These are phyloP conservation scores for Gossypium ekmanianum DNA, from an alignment of 345 rosid species.

Conservation along the genomic window DNA sequence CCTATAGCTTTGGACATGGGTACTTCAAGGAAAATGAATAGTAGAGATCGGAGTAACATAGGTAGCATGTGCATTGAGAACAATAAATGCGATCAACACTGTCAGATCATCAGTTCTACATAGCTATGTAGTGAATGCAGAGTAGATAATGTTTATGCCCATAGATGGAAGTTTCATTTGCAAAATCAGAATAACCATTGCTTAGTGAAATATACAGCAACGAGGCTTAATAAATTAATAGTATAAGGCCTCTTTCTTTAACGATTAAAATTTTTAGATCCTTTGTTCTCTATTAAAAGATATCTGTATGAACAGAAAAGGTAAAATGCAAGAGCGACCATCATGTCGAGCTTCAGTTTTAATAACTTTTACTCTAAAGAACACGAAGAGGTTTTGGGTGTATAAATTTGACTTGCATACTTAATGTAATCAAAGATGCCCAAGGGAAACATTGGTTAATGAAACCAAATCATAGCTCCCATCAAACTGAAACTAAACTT, in stretches of 20 bases:
- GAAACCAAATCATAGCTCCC: slow-evolving; percentile 2
- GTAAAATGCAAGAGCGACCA: not conserved
- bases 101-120: not conserved
- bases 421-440: not conserved
- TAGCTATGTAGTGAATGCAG: not conserved
- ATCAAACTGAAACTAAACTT: slow-evolving; percentile 4
- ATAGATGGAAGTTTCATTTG: not conserved
- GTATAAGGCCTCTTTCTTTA: not conserved
- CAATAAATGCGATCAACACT: not conserved
- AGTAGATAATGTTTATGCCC: too few species aligned
- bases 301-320: not conserved
- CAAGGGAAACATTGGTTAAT: not conserved
- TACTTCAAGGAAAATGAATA: not conserved
- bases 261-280: not conserved
- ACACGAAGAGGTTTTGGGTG: not conserved
- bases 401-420: not conserved
- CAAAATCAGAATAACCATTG: not conserved
- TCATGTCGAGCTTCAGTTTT: not conserved
- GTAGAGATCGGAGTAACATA: not conserved
- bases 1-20: not conserved
- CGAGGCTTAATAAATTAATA: not conserved
- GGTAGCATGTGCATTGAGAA: not conserved
- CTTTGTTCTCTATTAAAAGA: not conserved
- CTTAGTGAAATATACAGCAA: not conserved
- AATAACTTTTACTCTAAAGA: slow-evolving; percentile 1